Evolutionary conservation across 2,329 filamentous ascomycete species (phyloP), one percentile per base, ranked within the genome.

Genomic region (Colletotrichum echinochloae): DNA sequence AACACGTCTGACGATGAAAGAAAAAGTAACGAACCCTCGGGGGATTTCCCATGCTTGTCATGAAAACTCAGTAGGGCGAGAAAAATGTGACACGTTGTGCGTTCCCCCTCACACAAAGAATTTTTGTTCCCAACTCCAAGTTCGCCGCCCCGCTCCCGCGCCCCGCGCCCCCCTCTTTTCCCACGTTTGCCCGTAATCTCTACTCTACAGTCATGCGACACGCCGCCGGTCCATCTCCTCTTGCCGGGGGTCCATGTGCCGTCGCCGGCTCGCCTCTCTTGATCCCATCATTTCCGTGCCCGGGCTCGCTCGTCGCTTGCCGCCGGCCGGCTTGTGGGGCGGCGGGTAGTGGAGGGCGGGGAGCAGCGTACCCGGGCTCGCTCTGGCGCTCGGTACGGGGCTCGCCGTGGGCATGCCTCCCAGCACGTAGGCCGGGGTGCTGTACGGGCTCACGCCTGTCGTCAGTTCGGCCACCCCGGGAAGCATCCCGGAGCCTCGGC

Each of bases 381-480:
- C 78, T 1, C 79, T 81, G 14, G 79, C 71, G 77, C 82, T 81
- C 67, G 81, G 76, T 35, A 80, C 75, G 33, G 79, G 78, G 71
- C 82, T 81, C 55, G 78, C 78, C 48, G 76, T 82, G 3, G 82
- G 79, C 9, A 79, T 77, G 37, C 80, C 81, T 20, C 66, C 70
- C 61, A 83, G 78, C 9, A 85, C 83, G 75, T 88, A 88, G 0
- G 87, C 85, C 48, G 87, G 86, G n/a, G 86, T 87, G 73, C 81
- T 87, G 76, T 90, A 91, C 0, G 88, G 87, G 73, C 86, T 89
- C 39, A 90, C 82, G 16, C 89, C 89, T 0, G 89, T 91, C 2
- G 89, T 91, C 74, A 91, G 83, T 76, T 91, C 89, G 44, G 87
- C 86, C 20, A 91, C 83, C 60, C 88, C 85, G 1, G 89, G 89